phyloP scores from a whole-genome alignment of 2,329 filamentous ascomycete genomes.

The Fusarium sp. region DNA sequence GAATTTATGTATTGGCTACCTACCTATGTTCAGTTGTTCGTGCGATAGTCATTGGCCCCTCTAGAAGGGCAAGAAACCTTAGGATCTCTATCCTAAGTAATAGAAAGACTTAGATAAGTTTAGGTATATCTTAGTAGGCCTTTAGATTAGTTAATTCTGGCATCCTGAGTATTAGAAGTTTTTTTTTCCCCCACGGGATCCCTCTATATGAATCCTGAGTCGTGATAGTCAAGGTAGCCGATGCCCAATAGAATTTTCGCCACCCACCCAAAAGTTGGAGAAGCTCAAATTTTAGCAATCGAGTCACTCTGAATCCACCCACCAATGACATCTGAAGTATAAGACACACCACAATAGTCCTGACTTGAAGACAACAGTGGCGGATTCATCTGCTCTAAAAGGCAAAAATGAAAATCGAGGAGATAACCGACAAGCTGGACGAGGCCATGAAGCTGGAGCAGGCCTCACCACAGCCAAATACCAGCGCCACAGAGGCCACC shows the following conservation, averaged over 20 bases:
- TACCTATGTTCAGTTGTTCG: not conserved
- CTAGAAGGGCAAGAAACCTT: not conserved
- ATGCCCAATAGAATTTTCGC: slow-evolving; percentile 42
- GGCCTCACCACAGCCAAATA: not conserved
- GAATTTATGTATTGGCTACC: not conserved
- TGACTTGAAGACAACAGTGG: not conserved
- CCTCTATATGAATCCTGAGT: not conserved
- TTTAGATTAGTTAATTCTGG: not conserved
- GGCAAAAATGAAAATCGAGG: slow-evolving; percentile 52
- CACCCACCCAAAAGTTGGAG: slow-evolving; percentile 39
- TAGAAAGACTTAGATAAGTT: not conserved
- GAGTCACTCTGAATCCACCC: slow-evolving; percentile 13
- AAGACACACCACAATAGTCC: slow-evolving; percentile 6
- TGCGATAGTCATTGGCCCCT: not conserved
- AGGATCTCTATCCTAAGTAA: not conserved
- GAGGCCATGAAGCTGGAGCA: slow-evolving; percentile 44
- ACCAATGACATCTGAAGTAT: slow-evolving; percentile 13
- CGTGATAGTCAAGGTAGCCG: slow-evolving; percentile 7
- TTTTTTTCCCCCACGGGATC: not conserved
- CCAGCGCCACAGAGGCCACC: slow-evolving; percentile 35
- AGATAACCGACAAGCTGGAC: slow-evolving; percentile 55
- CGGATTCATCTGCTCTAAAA: not conserved
- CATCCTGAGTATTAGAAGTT: not conserved
- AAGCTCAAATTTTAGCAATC: slow-evolving; percentile 39
- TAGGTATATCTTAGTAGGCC: not conserved